Evolutionary conservation across 176 grass and related monocot genomes (phyloP).

Genomic region (Oryza nivara): DNA sequence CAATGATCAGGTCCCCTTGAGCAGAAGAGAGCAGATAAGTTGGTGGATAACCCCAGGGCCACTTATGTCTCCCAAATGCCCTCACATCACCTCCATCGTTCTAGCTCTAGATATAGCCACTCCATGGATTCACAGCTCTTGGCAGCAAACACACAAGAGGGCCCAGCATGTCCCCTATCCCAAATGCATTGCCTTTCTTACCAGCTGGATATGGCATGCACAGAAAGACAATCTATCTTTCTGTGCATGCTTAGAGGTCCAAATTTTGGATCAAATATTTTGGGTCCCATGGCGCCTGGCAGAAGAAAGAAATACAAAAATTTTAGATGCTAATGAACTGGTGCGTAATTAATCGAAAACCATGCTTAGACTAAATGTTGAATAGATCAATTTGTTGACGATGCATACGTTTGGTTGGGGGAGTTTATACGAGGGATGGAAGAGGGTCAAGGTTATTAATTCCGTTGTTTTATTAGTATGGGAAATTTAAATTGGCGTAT

Average conservation of each 20-base stretch:
- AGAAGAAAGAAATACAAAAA: background rate
- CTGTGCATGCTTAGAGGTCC: background rate
- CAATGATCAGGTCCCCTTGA: slow-evolving; percentile 39
- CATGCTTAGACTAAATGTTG: too few species aligned
- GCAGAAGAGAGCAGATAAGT: background rate
- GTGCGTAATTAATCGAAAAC: background rate
- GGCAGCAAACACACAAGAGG: background rate
- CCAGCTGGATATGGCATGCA: background rate
- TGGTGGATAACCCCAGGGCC: background rate
- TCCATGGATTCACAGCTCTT: background rate
- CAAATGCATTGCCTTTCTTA: background rate
- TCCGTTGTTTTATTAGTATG: too few species aligned
- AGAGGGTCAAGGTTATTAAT: too few species aligned
- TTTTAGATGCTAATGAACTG: background rate
- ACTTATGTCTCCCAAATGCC: slow-evolving; percentile 21
- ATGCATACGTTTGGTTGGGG: too few species aligned
- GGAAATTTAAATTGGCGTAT: too few species aligned
- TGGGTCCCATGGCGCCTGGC: background rate
- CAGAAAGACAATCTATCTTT: background rate
- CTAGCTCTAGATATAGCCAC: background rate
- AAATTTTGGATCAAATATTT: background rate
- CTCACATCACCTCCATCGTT: background rate
- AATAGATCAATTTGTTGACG: too few species aligned
- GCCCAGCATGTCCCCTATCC: background rate
- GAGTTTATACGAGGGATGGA: too few species aligned